These are phyloP conservation scores for Fonsecaea erecta DNA, from an alignment of 2,329 filamentous ascomycete genomes.

Conservation along the genomic window DNA sequence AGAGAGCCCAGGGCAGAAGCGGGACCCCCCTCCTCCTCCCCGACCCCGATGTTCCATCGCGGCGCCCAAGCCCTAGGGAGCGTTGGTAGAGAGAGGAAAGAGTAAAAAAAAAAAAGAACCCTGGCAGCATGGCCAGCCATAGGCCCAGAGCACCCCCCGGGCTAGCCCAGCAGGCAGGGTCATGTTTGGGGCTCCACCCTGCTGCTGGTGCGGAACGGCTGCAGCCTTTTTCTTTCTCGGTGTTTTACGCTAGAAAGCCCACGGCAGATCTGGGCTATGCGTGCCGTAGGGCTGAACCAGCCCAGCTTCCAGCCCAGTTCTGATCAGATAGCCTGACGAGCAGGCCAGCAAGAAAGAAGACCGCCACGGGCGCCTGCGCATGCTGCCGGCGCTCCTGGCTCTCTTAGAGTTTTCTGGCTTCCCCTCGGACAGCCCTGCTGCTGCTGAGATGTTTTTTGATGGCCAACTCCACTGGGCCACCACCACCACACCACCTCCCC, in stretches of 20 bases:
- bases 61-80: neutral
- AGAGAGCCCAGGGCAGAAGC: neutral
- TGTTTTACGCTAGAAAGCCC: constrained; percentile 19
- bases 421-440: constrained; percentile 17
- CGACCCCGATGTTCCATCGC: constrained; percentile 16
- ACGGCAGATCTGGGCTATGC: constrained; percentile 15
- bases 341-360: neutral
- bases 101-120: neutral
- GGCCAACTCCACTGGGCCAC: constrained; percentile 5
- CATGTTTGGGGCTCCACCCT: constrained; percentile 5
- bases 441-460: constrained; percentile 2
- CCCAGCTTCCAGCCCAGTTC: constrained; percentile 2
- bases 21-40: neutral
- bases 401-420: constrained; percentile 3
- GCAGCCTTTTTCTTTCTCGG: constrained; percentile 19
- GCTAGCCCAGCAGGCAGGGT: neutral
- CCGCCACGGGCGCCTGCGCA: neutral
- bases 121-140: neutral
- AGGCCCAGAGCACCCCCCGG: constrained; percentile 8
- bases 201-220: constrained; percentile 15
- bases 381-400: neutral
- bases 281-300: constrained; percentile 22
- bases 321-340: constrained; percentile 1
- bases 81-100: neutral
- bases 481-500: neutral